Evolutionary conservation across 345 rosid genomes (phyloP).

Genomic region (Acer negundo): DNA sequence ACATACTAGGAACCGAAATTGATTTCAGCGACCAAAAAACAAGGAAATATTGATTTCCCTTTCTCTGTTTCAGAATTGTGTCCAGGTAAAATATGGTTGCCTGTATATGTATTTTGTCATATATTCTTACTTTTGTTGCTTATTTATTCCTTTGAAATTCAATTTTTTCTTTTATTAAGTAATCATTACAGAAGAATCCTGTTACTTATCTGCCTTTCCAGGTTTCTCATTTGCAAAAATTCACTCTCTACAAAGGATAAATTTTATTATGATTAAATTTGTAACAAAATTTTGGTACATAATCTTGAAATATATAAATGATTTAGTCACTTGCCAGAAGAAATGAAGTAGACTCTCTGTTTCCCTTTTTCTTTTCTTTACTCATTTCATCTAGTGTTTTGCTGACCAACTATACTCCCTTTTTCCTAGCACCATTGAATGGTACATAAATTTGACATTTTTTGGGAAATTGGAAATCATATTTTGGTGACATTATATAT

Average conservation of each 20-base stretch:
- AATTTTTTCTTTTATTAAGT: background rate
- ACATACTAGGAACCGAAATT: background rate
- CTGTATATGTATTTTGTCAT: background rate
- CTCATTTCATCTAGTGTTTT: background rate
- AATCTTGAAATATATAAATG: background rate
- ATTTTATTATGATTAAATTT: background rate
- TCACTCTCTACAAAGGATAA: background rate
- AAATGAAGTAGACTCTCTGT: background rate
- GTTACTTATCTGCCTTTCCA: background rate
- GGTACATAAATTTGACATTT: background rate
- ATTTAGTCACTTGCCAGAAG: background rate
- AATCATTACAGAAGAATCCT: background rate
- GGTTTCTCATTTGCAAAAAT: background rate
- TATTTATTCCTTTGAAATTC: background rate
- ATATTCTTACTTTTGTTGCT: background rate
- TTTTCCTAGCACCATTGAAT: background rate
- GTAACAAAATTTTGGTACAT: background rate
- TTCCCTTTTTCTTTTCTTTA: background rate
- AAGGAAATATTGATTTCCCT: background rate
- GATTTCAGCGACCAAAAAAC: background rate
- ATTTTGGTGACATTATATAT: background rate
- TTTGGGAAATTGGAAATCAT: background rate
- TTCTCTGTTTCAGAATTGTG: no score
- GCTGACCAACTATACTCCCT: background rate
- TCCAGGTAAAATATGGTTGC: background rate